These are phyloP conservation scores for Halophytophthora polymorphica DNA, from an alignment of 352 stramenopile genomes.

Conservation along the genomic window DNA sequence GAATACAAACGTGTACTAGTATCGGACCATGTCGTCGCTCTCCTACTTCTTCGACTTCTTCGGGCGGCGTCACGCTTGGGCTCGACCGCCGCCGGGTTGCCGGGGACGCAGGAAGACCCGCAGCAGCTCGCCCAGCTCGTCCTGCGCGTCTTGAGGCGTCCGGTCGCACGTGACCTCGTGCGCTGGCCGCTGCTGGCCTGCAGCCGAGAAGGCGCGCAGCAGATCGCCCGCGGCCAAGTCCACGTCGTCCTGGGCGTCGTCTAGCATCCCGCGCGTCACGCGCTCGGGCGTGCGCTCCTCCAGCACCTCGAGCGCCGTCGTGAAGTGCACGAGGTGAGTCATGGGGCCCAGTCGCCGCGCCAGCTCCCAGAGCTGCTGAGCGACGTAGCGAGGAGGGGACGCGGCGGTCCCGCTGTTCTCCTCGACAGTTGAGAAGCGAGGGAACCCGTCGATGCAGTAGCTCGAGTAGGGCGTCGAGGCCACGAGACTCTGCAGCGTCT, in stretches of 20 bases:
- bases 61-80: no score
- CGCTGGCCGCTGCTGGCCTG: slow-evolving; percentile 6
- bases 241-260: slow-evolving; percentile 43
- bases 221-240: slow-evolving; percentile 27
- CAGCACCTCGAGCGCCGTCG: slow-evolving; percentile 37
- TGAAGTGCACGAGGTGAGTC: slow-evolving; percentile 34
- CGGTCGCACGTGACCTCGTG: slow-evolving; percentile 41
- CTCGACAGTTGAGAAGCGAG: slow-evolving; percentile 21
- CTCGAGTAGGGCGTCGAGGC: slow-evolving; percentile 12
- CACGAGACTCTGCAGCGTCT: slow-evolving; percentile 24
- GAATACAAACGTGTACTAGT: no score
- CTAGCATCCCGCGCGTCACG: slow-evolving; percentile 32
- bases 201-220: slow-evolving; percentile 19
- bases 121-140: slow-evolving; percentile 33
- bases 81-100: slow-evolving; percentile 10
- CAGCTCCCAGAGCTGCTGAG: slow-evolving; percentile 46
- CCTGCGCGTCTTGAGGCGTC: slow-evolving; percentile 31
- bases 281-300: slow-evolving; percentile 27
- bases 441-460: slow-evolving; percentile 48
- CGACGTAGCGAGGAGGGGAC: slow-evolving; percentile 31
- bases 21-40: no score
- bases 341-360: slow-evolving; percentile 24
- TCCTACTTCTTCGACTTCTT: no score
- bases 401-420: slow-evolving; percentile 1
- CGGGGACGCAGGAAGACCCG: slow-evolving; percentile 7